Evolutionary conservation across 2,329 filamentous ascomycete genomes (phyloP).

Genomic region (Cercospora berteroae): DNA sequence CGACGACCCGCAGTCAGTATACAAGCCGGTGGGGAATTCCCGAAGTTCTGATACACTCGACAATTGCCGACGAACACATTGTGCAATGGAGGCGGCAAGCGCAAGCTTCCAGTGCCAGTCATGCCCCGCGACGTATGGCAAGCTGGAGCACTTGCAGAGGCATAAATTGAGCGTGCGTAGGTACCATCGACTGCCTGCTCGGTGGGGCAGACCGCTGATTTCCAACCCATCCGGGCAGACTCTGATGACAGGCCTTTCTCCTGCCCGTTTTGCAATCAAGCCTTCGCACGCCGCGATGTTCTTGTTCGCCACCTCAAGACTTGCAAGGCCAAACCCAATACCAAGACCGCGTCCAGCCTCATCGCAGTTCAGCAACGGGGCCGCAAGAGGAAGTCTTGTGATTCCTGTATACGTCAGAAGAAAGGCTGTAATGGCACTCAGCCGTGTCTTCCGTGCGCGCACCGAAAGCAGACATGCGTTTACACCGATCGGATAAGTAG

Average conservation of each 20-base stretch:
- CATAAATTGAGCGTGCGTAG: constrained; percentile 4
- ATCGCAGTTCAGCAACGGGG: constrained; percentile 1
- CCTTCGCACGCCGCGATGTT: constrained; percentile 2
- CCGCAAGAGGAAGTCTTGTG: constrained; percentile 4
- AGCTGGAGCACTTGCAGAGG: constrained; percentile 4
- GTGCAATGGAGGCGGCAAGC: not conserved
- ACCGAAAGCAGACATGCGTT: constrained; percentile 8
- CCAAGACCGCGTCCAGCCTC: not conserved
- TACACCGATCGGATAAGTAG: not conserved
- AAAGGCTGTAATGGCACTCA: constrained; percentile 11
- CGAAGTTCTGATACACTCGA: not conserved
- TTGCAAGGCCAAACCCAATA: not conserved
- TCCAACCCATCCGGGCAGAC: not conserved
- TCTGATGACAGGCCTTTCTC: constrained; percentile 1
- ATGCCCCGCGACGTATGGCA: constrained; percentile 5
- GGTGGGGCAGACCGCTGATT: not conserved
- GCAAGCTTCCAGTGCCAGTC: not conserved
- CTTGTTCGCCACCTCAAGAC: not conserved
- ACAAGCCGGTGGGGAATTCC: not conserved
- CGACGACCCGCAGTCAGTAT: not conserved
- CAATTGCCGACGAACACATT: not conserved
- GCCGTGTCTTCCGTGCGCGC: constrained; percentile 2
- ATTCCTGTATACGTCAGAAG: constrained; percentile 7
- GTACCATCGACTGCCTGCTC: not conserved
- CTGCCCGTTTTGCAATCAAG: not conserved